Percentiles rank a stretch among this genome's conserved stretches.
Evolutionary conservation across 345 rosid genomes (phyloP).

Genomic region (Crucihimalaya himalaica): DNA sequence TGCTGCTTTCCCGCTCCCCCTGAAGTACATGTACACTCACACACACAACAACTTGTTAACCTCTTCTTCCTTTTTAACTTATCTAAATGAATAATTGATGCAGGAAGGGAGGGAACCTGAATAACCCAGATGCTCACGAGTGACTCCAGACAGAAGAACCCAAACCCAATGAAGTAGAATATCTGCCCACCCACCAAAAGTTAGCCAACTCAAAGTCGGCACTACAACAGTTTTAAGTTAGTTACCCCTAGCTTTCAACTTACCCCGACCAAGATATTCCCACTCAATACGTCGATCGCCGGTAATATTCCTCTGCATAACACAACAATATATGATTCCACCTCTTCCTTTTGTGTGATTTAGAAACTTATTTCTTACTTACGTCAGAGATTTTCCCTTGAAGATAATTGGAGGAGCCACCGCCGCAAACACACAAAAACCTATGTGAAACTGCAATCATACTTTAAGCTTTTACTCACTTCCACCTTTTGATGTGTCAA

Average conservation of each 20-base stretch:
- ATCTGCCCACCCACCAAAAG: slow-evolving; percentile 51
- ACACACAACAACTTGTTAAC: slow-evolving; percentile 5
- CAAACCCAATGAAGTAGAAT: slow-evolving; percentile 90
- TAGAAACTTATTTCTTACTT: slow-evolving; percentile 42
- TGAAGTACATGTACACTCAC: slow-evolving; percentile 85
- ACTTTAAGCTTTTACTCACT: slow-evolving; percentile 32
- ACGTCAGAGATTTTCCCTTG: slow-evolving; percentile 95
- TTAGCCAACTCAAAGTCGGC: slow-evolving; percentile 7
- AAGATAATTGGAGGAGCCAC: slow-evolving; percentile 91
- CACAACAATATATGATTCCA: slow-evolving; percentile 20
- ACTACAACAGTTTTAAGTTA: not conserved
- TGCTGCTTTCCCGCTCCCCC: slow-evolving; percentile 90
- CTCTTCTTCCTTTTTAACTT: not conserved
- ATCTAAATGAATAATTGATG: not conserved
- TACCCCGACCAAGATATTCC: slow-evolving; percentile 74
- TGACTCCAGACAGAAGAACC: slow-evolving; percentile 69
- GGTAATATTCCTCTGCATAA: slow-evolving; percentile 86
- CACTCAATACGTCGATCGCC: slow-evolving; percentile 64
- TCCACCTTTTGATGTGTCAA: slow-evolving; percentile 18
- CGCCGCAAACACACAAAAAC: slow-evolving; percentile 79
- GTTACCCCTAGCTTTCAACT: slow-evolving; percentile 37
- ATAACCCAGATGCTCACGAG: slow-evolving; percentile 96
- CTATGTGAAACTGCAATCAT: slow-evolving; percentile 73
- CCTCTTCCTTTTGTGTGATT: not conserved
- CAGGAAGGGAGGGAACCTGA: slow-evolving; percentile 55